Evolutionary conservation across 441 rosid genomes (phyloP), one percentile per base, ranked within the genome.

Genomic region (Mallotus japonicus): DNA sequence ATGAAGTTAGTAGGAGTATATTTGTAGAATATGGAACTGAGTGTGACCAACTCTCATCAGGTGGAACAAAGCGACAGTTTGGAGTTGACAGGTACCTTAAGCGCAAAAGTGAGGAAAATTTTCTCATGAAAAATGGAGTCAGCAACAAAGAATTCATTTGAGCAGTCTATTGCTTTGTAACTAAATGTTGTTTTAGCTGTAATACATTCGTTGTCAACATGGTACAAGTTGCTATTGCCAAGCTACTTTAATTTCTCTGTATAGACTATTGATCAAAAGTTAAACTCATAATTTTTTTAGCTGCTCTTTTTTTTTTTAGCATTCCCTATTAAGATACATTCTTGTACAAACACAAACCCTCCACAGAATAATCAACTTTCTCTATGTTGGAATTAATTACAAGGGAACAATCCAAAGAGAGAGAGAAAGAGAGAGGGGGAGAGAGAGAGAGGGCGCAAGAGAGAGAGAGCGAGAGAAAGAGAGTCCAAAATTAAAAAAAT

Each of bases 1-100:
- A 81, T 68, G 85, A 77, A 69, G 74, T 80, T 37, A 17, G 44
- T 11, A 53, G 76, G 16, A 82, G 71, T 57, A 72, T 65, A 70
- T 62, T 40, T 32, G 64, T 58, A 69, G 75, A 82, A 70, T 42
- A 28, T 19, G 75, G 64, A 71, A 81, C 72, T 65, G 53, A 6
- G 58, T 54, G 22, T 9, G 65, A 54, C 20, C 73, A 75, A 58
- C 20, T 56, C 58, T 66, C 74, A 13, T 51, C 74, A 22, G 20
- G 72, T 10, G 70, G 69, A 59, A 53, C 82, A 47, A 81, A 75
- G 67, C 72, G 77, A 61, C 72, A 58, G 56, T 54, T 81, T 10
- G 97, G 92, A 78, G 70, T 89, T 55, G 87, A 78, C 0, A 89
- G 90, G 49, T 92, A 95, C 82, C 77, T 91, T 62, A 85, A 78